A percentile compares a stretch with the other conserved stretches of the same genome.
phyloP scores from a whole-genome alignment of 1,139 yeast species.

The Magnusiomyces clavatus region DNA sequence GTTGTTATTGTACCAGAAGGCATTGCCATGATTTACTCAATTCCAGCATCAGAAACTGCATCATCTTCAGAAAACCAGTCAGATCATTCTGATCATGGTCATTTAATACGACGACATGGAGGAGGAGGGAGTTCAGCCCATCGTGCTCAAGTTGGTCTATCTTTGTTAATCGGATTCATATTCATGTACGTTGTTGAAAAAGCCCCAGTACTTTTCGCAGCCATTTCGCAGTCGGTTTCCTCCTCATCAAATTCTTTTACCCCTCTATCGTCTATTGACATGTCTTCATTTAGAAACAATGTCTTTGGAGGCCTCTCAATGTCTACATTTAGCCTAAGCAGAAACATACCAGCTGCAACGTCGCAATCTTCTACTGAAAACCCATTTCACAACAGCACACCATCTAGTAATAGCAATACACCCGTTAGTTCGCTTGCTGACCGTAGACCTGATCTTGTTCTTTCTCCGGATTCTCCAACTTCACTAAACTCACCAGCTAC shows the following conservation, averaged over 20 bases:
- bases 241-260: slow-evolving; percentile 5
- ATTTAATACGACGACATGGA: neutral
- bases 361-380: neutral
- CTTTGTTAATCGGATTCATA: slow-evolving; percentile 44
- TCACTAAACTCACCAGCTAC: neutral
- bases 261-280: slow-evolving; percentile 16
- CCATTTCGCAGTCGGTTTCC: neutral
- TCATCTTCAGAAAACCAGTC: slow-evolving; percentile 5
- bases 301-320: neutral
- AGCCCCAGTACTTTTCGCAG: slow-evolving; percentile 18
- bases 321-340: too few species aligned
- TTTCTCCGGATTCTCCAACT: too few species aligned
- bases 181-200: slow-evolving; percentile 46
- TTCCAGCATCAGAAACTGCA: neutral
- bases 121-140: neutral
- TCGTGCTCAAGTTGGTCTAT: slow-evolving; percentile 28
- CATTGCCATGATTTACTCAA: slow-evolving; percentile 39
- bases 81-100: neutral
- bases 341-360: neutral
- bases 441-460: too few species aligned
- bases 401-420: too few species aligned
- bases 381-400: neutral
- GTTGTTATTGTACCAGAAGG: slow-evolving; percentile 70
- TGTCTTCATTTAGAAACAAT: slow-evolving; percentile 13
- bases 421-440: too few species aligned